Conservation (phyloP, 2,329 filamentous ascomycete species). For the Ilyonectria sp. region DNA sequence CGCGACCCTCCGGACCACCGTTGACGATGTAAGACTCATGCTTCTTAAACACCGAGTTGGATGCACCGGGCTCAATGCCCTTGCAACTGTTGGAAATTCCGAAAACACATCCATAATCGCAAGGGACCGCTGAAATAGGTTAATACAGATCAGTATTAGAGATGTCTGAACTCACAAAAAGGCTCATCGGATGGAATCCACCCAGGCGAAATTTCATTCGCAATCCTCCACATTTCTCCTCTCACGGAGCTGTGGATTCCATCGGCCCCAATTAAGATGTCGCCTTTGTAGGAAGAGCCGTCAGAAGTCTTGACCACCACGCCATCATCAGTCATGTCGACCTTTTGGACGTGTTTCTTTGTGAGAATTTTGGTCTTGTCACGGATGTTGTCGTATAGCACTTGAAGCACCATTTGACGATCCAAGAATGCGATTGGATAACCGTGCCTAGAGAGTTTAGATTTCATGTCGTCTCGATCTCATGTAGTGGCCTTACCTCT, state of each 20-base stretch:
- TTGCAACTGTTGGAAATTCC: constrained; percentile 26
- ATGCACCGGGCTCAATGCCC: constrained; percentile 14
- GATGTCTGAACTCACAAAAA: background rate
- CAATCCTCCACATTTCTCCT: constrained; percentile 47
- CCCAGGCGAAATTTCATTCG: background rate
- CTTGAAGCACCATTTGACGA: constrained; percentile 52
- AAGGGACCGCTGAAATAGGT: constrained; percentile 13
- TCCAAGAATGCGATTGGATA: constrained; percentile 56
- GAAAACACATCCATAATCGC: constrained; percentile 26
- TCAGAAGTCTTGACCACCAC: constrained; percentile 28
- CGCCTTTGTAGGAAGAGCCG: constrained; percentile 44
- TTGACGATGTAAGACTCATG: constrained; percentile 14
- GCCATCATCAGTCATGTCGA: background rate
- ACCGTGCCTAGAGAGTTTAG: constrained; percentile 37
- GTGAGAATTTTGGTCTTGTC: constrained; percentile 45
- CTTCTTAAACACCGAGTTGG: constrained; percentile 6
- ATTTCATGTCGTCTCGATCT: background rate
- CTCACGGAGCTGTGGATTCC: constrained; percentile 58
- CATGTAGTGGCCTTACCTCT: background rate
- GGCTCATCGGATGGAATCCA: constrained; percentile 30
- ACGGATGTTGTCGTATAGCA: constrained; percentile 52
- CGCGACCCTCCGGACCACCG: constrained; percentile 7
- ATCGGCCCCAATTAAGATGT: constrained; percentile 57
- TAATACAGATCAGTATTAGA: background rate
- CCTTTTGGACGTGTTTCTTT: constrained; percentile 31